Percentiles rank a stretch among this genome's conserved stretches.
These are phyloP conservation scores for Sporisorium reilianum DNA, from an alignment of 1,284 basidiomycete species.

Conservation along the genomic window DNA sequence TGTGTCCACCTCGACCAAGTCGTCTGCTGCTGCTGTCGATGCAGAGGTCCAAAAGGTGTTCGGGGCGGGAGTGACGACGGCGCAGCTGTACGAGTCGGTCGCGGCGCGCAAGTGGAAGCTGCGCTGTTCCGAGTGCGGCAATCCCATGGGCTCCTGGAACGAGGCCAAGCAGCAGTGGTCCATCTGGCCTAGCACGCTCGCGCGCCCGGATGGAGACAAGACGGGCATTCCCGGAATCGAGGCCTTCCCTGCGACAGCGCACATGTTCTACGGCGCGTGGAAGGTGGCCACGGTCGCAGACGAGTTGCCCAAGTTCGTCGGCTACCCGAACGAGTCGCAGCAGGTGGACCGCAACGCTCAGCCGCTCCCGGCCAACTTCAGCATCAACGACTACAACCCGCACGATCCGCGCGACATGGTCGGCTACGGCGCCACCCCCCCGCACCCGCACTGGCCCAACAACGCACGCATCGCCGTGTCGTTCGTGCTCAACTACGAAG, in stretches of 20 bases:
- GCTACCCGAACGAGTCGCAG: conserved; percentile 39
- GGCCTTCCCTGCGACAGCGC: conserved; percentile 26
- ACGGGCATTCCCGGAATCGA: conserved; percentile 19
- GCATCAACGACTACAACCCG: conserved; percentile 29
- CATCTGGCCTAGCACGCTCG: conserved; percentile 55
- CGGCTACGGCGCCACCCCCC: conserved; percentile 69
- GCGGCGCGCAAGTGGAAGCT: conserved; percentile 60
- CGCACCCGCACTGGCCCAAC: conserved; percentile 70
- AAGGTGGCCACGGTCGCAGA: conserved; percentile 33
- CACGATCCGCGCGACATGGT: conserved; percentile 59
- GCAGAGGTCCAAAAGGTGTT: conserved; percentile 20
- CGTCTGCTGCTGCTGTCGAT: conserved; percentile 3
- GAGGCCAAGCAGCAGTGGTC: conserved; percentile 57
- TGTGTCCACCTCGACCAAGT: neutral
- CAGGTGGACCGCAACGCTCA: conserved; percentile 36
- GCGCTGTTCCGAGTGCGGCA: conserved; percentile 59
- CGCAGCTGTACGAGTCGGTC: conserved; percentile 46
- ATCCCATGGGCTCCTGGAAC: conserved; percentile 61
- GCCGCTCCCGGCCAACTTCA: conserved; percentile 31
- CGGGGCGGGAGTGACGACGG: conserved; percentile 25
- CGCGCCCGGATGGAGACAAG: conserved; percentile 38
- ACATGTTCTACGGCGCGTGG: conserved; percentile 49
- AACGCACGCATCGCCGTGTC: conserved; percentile 69
- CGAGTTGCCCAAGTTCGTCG: conserved; percentile 40
- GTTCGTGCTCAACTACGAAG: conserved; percentile 71